A percentile compares a stretch with the other conserved stretches of the same genome.
Evolutionary conservation across 257 asterid species (phyloP).

Genomic region (Prunella vulgaris): DNA sequence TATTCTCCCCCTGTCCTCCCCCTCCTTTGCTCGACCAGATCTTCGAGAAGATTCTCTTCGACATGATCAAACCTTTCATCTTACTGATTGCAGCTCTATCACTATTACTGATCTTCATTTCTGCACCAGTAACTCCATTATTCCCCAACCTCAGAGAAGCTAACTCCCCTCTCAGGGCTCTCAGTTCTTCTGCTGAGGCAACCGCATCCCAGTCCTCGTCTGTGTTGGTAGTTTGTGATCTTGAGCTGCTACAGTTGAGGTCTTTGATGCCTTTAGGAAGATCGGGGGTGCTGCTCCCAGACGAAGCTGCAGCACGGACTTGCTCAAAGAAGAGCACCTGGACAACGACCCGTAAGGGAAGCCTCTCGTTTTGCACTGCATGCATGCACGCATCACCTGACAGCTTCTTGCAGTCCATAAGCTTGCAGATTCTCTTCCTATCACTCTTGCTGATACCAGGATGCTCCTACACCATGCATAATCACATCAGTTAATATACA

Average conservation of each 20-base stretch:
- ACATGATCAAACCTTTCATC: conserved; percentile 62
- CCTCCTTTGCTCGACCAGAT: conserved; percentile 77
- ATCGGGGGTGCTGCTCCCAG: conserved; percentile 96
- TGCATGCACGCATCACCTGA: conserved; percentile 91
- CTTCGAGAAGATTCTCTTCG: conserved; percentile 72
- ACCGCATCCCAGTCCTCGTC: conserved; percentile 98
- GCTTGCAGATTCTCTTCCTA: conserved; percentile 67
- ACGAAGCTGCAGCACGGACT: conserved; percentile 83
- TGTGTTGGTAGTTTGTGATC: conserved; percentile 61
- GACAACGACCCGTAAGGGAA: conserved; percentile 81
- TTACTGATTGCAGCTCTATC: conserved; percentile 62
- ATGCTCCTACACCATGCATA: conserved; percentile 50
- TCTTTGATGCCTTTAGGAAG: conserved; percentile 80
- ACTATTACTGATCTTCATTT: conserved; percentile 24
- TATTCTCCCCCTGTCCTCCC: conserved; percentile 55
- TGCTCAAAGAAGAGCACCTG: conserved; percentile 96
- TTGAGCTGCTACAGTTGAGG: conserved; percentile 74
- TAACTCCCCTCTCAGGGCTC: conserved; percentile 77
- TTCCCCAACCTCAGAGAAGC: conserved; percentile 69
- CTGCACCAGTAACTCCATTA: conserved; percentile 23
- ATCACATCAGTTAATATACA: too few species aligned
- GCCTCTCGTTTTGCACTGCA: conserved; percentile 89
- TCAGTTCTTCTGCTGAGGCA: conserved; percentile 83
- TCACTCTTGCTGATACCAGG: conserved; percentile 83
- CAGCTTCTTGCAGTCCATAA: conserved; percentile 94